Evolutionary conservation across 371 early-diverging fungal species (phyloP).

Genomic region (Syncephalastrum contaminatum): DNA sequence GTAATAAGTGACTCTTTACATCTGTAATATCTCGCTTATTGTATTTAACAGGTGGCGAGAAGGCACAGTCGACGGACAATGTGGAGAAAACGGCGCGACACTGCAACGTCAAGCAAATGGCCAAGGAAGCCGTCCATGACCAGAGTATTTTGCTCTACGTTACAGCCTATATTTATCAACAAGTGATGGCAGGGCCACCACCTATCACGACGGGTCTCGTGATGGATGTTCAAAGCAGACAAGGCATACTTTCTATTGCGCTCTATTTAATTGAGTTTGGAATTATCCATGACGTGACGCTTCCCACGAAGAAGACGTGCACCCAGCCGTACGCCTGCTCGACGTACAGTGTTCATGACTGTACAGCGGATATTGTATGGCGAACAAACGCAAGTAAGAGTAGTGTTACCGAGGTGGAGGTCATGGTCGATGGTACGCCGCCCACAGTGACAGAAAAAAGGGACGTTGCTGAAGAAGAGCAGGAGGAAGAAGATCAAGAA

Average conservation of each 20-base stretch:
- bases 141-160: conserved; percentile 25
- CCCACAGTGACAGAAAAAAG: conserved; percentile 8
- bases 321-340: background rate
- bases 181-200: conserved; percentile 13
- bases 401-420: background rate
- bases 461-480: conserved; percentile 12
- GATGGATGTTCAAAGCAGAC: conserved; percentile 9
- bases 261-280: conserved; percentile 9
- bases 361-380: conserved; percentile 13
- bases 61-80: conserved; percentile 9
- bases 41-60: background rate
- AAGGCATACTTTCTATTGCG: conserved; percentile 6
- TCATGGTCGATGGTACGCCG: conserved; percentile 2
- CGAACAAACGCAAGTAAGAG: conserved; percentile 1
- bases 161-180: conserved; percentile 33
- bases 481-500: conserved; percentile 67
- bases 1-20: background rate
- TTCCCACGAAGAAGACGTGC: background rate
- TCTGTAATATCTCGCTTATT: background rate
- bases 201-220: conserved; percentile 9
- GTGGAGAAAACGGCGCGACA: conserved; percentile 33
- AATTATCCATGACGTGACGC: background rate
- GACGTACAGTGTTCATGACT: background rate
- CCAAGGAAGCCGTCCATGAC: conserved; percentile 20
- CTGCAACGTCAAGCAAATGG: conserved; percentile 23